Evolutionary conservation across 768 basidiomycete species (phyloP).

Genomic region (Psilocybe cyanescens): DNA sequence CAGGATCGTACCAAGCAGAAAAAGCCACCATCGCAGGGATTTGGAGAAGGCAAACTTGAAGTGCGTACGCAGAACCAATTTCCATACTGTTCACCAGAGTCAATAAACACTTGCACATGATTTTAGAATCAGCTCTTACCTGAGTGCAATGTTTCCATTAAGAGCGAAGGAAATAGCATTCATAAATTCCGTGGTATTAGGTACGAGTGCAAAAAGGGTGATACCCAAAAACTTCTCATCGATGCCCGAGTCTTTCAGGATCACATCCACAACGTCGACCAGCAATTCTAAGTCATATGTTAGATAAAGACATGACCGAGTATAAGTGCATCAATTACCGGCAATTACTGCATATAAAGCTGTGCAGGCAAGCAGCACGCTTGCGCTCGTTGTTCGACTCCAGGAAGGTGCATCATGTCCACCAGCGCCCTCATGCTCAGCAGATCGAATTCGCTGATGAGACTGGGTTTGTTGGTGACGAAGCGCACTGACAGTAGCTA

Average conservation of each 20-base stretch:
- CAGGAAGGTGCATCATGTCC: conserved; percentile 97
- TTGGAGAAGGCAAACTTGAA: conserved; percentile 97
- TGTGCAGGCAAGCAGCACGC: conserved; percentile 88
- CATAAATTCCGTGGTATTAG: conserved; percentile 99
- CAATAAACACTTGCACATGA: background rate
- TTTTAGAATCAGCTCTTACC: conserved; percentile 50
- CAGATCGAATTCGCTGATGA: conserved; percentile 48
- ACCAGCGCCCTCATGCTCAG: conserved; percentile 53
- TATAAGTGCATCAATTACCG: conserved; percentile 53
- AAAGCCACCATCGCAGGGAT: conserved; percentile 99
- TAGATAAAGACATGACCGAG: background rate
- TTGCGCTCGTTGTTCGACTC: conserved; percentile 90
- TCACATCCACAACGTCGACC: conserved; percentile 93
- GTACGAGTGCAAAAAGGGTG: conserved; percentile 95
- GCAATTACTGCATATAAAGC: conserved; percentile 94
- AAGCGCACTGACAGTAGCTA: conserved; percentile 90
- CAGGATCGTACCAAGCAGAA: conserved; percentile 91
- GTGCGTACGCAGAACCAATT: conserved; percentile 97
- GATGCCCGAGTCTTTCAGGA: conserved; percentile 87
- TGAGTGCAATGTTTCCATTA: conserved; percentile 95
- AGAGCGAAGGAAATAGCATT: conserved; percentile 98
- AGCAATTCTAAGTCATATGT: conserved; percentile 69
- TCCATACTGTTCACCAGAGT: conserved; percentile 75
- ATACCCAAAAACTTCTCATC: conserved; percentile 98
- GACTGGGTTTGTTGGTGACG: conserved; percentile 73